Evolutionary conservation across 371 early-diverging fungal species (phyloP).

Genomic region (Mucor velutinosus): DNA sequence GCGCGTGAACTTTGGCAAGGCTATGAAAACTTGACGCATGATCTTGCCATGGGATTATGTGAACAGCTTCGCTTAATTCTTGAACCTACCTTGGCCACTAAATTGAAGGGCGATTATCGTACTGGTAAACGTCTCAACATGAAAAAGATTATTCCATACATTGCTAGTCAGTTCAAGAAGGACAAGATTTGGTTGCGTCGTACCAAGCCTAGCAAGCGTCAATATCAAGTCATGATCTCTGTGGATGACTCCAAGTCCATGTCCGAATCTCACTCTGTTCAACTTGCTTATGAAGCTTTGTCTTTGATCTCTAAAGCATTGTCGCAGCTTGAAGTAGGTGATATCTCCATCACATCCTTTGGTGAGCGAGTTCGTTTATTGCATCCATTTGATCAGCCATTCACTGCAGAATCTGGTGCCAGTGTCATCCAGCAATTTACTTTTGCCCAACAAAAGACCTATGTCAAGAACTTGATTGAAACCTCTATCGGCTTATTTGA

Average conservation of each 20-base stretch:
- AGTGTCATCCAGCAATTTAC: slow-evolving; percentile 85
- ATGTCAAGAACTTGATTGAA: slow-evolving; percentile 83
- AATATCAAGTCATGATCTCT: slow-evolving; percentile 98
- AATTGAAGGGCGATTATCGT: slow-evolving; percentile 98
- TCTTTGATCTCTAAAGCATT: slow-evolving; percentile 91
- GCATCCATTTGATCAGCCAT: slow-evolving; percentile 92
- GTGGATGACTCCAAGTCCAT: slow-evolving; percentile 99
- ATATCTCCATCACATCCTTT: slow-evolving; percentile 88
- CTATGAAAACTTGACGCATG: slow-evolving; percentile 87
- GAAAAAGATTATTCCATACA: slow-evolving; percentile 99
- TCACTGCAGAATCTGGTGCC: slow-evolving; percentile 89
- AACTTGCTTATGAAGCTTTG: slow-evolving; percentile 92
- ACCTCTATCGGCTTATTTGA: slow-evolving; percentile 76
- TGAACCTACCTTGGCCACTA: slow-evolving; percentile 95
- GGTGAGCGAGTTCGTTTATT: slow-evolving; percentile 86
- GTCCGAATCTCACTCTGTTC: slow-evolving; percentile 86
- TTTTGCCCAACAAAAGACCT: slow-evolving; percentile 89
- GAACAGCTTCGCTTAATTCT: slow-evolving; percentile 97
- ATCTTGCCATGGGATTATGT: slow-evolving; percentile 87
- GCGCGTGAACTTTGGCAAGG: slow-evolving; percentile 87
- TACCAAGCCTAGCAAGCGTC: slow-evolving; percentile 96
- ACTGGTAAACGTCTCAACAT: slow-evolving; percentile 99
- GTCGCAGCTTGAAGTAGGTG: slow-evolving; percentile 93
- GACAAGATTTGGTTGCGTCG: slow-evolving; percentile 99
- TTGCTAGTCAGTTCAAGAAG: slow-evolving; percentile 98